Conservation (phyloP, 768 basidiomycete genomes). For the Russula virescens region DNA sequence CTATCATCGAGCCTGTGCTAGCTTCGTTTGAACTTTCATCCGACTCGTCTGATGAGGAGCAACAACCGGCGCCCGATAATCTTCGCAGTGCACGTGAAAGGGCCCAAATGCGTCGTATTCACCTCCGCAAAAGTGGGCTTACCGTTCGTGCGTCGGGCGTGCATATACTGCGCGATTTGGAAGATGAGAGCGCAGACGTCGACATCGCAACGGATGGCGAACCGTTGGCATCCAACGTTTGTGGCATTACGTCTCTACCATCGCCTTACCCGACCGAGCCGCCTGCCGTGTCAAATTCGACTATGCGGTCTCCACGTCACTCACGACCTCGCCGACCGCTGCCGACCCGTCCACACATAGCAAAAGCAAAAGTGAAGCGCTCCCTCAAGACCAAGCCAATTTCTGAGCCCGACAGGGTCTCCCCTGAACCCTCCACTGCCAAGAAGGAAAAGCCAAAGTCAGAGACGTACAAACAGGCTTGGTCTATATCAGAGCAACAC, state of each 20-base stretch:
- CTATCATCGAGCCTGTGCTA: conserved; percentile 45
- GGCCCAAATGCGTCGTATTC: conserved; percentile 50
- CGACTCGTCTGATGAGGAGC: conserved; percentile 37
- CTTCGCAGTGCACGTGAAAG: conserved; percentile 41
- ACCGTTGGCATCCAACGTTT: not conserved
- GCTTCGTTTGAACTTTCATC: conserved; percentile 31
- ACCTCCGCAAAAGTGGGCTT: conserved; percentile 37
- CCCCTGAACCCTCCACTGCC: conserved; percentile 1
- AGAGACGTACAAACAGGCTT: conserved; percentile 80
- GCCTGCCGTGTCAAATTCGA: not conserved
- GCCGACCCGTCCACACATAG: not conserved
- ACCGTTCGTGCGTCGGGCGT: conserved; percentile 36
- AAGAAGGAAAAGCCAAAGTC: conserved; percentile 40
- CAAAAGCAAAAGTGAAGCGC: conserved; percentile 13
- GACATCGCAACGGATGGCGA: conserved; percentile 38
- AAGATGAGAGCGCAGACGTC: conserved; percentile 57
- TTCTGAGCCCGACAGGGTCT: not conserved
- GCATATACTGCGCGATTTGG: conserved; percentile 50
- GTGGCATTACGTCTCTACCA: conserved; percentile 2
- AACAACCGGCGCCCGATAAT: conserved; percentile 38
- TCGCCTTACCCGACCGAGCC: not conserved
- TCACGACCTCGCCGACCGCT: conserved; percentile 9
- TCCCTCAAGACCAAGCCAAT: not conserved
- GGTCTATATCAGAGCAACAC: conserved; percentile 73
- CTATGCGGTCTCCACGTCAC: not conserved